These are phyloP conservation scores for Neurospora sp. DNA, from an alignment of 495 filamentous ascomycete genomes.

Conservation along the genomic window DNA sequence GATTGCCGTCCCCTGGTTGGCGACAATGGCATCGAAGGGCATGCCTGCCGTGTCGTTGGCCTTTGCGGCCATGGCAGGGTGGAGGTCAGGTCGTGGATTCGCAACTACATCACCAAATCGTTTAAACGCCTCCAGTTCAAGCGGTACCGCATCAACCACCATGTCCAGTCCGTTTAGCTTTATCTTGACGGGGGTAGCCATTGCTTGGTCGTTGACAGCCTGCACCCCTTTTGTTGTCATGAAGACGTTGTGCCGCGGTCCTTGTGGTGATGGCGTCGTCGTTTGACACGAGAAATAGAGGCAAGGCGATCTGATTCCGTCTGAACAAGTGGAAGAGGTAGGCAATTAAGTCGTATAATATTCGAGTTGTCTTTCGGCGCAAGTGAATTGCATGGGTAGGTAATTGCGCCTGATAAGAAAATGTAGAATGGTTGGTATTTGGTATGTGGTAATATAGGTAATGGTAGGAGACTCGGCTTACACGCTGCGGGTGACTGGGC, in stretches of 20 bases:
- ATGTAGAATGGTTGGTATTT: neutral
- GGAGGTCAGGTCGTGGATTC: slow-evolving; percentile 50
- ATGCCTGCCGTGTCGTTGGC: slow-evolving; percentile 16
- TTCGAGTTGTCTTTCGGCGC: neutral
- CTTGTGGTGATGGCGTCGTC: neutral
- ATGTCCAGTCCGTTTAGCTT: slow-evolving; percentile 9
- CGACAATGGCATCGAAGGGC: slow-evolving; percentile 33
- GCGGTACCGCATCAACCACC: slow-evolving; percentile 42
- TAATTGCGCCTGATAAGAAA: neutral
- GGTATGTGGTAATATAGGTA: neutral
- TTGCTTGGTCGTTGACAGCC: slow-evolving; percentile 4
- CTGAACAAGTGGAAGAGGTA: neutral
- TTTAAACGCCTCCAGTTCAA: slow-evolving; percentile 57
- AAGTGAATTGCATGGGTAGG: neutral
- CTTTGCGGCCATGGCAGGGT: slow-evolving; percentile 27
- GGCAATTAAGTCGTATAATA: neutral
- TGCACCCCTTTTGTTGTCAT: neutral
- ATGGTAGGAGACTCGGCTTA: neutral
- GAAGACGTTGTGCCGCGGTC: neutral
- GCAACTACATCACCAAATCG: slow-evolving; percentile 76
- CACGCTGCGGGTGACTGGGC: neutral
- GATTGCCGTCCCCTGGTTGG: slow-evolving; percentile 82
- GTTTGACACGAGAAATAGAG: neutral
- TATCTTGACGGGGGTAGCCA: slow-evolving; percentile 17
- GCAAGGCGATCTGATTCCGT: neutral